Evolutionary conservation across 2,329 filamentous ascomycete species (phyloP), one percentile per base, ranked within the genome.

Genomic region (Coleophoma eucalyptorum): DNA sequence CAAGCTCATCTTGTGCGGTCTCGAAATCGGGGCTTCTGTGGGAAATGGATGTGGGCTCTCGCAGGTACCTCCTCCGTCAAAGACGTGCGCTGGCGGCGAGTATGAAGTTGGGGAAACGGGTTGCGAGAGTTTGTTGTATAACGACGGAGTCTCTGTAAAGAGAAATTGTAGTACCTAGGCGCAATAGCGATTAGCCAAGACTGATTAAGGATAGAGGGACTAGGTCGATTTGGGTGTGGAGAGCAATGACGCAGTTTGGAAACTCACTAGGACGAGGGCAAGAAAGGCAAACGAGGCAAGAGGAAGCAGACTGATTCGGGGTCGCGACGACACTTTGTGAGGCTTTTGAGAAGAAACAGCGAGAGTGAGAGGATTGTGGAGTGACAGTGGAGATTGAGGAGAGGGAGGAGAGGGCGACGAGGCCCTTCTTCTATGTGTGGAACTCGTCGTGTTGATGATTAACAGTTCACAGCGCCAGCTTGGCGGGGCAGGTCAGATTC

Each of bases 1-100:
- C 56, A 87, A 74, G 53, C 77, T 72, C 83, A 87, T 87, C 59
- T 73, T 75, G 71, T 77, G 73, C 50, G 76, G 75, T 68, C 67
- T 69, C 41, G 81, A 84, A 48, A 77, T 72, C 13, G 81, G 80
- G 33, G 76, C 72, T 40, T 71, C 62, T 16, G 76, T 78, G 42
- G 77, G 73, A 63, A 85, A 84, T 41, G 78, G 75, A 47, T 70
- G 71, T 48, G 73, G 75, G 51, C 76, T 79, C 60, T 77, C 71
- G 71, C 82, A 86, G 60, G 80, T 72, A 26, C 26, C 26, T 20
- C 72, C 72, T 54, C 73, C 72, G 55, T 72, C 59, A 49, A 68
- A 63, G 50, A 67, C 62, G 46, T 69, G 65, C 51, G 73, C 72
- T 15, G 69, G 66, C 35, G 74, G 75, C 46, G 75, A 77, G 53